Base-by-base conservation (phyloP, 345 rosid genomes). In the Hypericum perforatum region DNA sequence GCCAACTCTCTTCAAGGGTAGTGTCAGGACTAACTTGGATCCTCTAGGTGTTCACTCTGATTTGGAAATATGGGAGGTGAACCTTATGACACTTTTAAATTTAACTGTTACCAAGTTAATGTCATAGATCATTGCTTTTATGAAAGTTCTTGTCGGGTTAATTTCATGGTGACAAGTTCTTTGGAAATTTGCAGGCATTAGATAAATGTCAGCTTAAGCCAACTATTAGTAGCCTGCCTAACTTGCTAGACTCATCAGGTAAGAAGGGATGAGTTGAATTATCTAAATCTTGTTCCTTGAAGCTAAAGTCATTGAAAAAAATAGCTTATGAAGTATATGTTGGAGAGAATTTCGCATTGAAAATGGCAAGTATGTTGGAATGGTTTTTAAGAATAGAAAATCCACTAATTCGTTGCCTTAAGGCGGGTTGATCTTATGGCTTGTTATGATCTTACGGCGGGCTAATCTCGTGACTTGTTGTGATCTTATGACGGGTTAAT, bases 1-100 rank as follows among this genome's bases (percentile, higher is more conserved):
- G 8, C 87, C 98, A 57, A 79, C 95, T 53, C 89, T 87, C 47
- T 87, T 91, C 62, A 63, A 78, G 52, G 98, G 95, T 14, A 81
- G 89, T 42, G 71, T 91, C 39, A 72, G 98, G 39, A 82, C 85
- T 6, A 91, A 86, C 65, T 69, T 86, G 60, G 98, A 86, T 51
- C 98, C 98, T 62, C 60, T 91, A 43, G 82, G 91, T 60, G 75
- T 81, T 63, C 75, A 78, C 55, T 65, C 92, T 2, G 92, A 91
- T 16, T 61, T 63, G 40, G 87, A 86, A 60, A 79, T 90, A 66
- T 90, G 97, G 97, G 66, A 80, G 86, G 94, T 84, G 16, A 71
- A 59, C 36, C 37, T 15, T 39, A 53, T 43, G 11, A 49, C 3
- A 13, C 49, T 7, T 6, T 44, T 10, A 1, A 22, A 22, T 22